Evolutionary conservation across 257 asterid genomes (phyloP).

Genomic region (Vinca minor): DNA sequence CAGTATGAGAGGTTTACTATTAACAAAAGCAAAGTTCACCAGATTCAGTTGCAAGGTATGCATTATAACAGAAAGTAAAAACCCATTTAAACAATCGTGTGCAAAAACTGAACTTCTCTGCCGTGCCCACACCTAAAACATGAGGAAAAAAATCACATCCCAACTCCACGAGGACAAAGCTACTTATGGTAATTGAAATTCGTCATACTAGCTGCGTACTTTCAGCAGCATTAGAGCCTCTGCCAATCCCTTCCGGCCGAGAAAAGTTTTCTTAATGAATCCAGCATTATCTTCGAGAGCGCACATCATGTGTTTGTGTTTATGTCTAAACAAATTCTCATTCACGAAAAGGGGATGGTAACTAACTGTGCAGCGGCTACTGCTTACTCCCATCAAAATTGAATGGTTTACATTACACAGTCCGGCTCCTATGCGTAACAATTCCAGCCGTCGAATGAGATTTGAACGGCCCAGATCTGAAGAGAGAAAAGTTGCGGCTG

Average conservation of each 20-base stretch:
- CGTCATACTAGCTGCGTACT: constrained; percentile 34
- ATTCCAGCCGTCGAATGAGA: too few relatives aligned
- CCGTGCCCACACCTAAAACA: constrained; percentile 83
- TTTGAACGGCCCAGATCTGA: too few relatives aligned
- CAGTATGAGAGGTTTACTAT: constrained; percentile 1
- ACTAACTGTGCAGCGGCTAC: too few relatives aligned
- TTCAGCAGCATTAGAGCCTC: constrained; percentile 78
- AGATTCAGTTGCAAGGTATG: constrained; percentile 66
- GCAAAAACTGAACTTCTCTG: constrained; percentile 57
- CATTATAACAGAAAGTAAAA: constrained; percentile 54
- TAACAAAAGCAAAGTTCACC: constrained; percentile 80
- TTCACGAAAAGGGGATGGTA: too few relatives aligned
- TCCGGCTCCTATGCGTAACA: too few relatives aligned
- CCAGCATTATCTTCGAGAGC: constrained; percentile 73
- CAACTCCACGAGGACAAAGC: constrained; percentile 1
- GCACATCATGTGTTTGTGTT: too few relatives aligned
- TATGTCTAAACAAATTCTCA: too few relatives aligned
- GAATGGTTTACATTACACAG: too few relatives aligned
- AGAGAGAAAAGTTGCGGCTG: too few relatives aligned
- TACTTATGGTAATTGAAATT: constrained; percentile 6
- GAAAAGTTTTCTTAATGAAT: constrained; percentile 47
- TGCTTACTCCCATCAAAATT: too few relatives aligned
- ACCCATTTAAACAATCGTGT: constrained; percentile 91
- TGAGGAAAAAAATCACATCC: constrained; percentile 19
- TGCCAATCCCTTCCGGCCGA: constrained; percentile 63